phyloP scores from a whole-genome alignment of 176 grass and related monocot genomes.

The Aegilops longissima region DNA sequence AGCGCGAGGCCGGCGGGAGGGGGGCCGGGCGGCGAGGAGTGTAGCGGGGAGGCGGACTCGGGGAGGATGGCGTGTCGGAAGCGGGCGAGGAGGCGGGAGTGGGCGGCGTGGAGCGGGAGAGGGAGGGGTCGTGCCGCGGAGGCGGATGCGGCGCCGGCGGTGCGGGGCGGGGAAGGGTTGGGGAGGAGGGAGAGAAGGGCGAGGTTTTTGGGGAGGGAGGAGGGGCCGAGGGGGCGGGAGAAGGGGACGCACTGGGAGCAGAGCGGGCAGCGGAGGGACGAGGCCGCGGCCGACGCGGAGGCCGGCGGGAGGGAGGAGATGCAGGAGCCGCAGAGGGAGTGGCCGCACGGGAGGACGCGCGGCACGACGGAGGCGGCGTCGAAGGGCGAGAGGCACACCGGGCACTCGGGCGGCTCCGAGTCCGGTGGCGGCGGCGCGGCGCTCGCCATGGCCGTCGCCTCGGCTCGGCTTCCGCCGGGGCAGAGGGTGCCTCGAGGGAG shows the following conservation, averaged over 20 bases:
- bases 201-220: constrained; percentile 79
- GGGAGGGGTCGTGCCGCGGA: background rate
- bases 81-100: constrained; percentile 35
- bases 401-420: constrained; percentile 69
- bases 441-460: constrained; percentile 29
- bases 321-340: constrained; percentile 73
- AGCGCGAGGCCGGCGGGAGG: constrained; percentile 18
- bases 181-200: constrained; percentile 61
- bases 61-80: constrained; percentile 40
- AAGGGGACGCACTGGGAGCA: constrained; percentile 85
- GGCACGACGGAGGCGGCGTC: constrained; percentile 45
- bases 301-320: constrained; percentile 69
- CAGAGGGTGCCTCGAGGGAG: background rate
- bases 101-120: constrained; percentile 35
- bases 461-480: background rate
- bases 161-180: background rate
- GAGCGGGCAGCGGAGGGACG: constrained; percentile 77
- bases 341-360: constrained; percentile 81
- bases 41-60: constrained; percentile 25
- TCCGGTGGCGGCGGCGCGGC: background rate
- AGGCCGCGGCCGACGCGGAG: constrained; percentile 27
- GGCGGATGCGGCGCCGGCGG: background rate
- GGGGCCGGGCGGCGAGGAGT: constrained; percentile 4
- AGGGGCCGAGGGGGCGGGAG: constrained; percentile 54
- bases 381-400: constrained; percentile 78